These are phyloP conservation scores for Bifiguratus adelaidae DNA, from an alignment of 192 early-diverging fungal species.

Conservation along the genomic window DNA sequence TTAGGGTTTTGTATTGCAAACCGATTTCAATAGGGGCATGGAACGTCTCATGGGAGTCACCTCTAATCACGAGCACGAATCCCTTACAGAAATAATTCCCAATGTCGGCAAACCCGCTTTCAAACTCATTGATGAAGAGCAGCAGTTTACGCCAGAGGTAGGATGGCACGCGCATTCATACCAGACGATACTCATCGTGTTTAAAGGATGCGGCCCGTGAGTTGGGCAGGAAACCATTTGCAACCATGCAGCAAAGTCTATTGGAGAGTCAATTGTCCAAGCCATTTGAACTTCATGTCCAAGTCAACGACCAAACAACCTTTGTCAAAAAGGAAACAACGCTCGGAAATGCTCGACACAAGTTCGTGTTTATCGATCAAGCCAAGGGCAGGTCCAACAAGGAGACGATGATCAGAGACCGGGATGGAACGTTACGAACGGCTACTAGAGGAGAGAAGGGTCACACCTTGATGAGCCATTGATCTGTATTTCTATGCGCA, in stretches of 20 bases:
- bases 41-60: constrained; percentile 66
- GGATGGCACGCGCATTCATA: not conserved
- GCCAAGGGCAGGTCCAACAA: too few relatives aligned
- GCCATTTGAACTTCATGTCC: too few relatives aligned
- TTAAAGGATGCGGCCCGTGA: too few relatives aligned
- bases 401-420: not conserved
- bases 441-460: not conserved
- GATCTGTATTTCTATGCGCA: too few relatives aligned
- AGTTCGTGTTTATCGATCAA: too few relatives aligned
- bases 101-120: constrained; percentile 64
- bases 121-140: constrained; percentile 72
- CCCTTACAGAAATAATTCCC: constrained; percentile 40
- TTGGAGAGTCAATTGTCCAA: too few relatives aligned
- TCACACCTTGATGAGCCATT: not conserved
- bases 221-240: too few relatives aligned
- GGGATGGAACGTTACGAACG: not conserved
- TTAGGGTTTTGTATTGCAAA: constrained; percentile 47
- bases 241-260: too few relatives aligned
- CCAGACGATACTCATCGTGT: not conserved
- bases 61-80: constrained; percentile 27
- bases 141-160: constrained; percentile 53
- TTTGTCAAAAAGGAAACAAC: too few relatives aligned
- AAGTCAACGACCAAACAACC: too few relatives aligned
- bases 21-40: constrained; percentile 69
- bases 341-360: too few relatives aligned